Evolutionary conservation across 2,329 filamentous ascomycete species (phyloP).

Genomic region (Xylariomycetidae sp.): DNA sequence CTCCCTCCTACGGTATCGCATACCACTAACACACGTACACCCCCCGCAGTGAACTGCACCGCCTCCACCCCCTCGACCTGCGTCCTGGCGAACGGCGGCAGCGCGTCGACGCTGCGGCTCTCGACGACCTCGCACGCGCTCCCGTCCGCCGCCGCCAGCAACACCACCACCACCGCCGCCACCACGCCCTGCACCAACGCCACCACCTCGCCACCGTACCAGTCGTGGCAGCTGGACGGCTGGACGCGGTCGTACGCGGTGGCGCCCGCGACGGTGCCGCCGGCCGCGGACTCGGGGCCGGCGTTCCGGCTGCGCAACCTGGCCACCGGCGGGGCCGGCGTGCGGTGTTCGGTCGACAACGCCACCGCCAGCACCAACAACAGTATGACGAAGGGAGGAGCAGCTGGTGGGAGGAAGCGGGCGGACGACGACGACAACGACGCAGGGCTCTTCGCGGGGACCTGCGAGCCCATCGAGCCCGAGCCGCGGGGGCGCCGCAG

Average conservation of each 20-base stretch:
- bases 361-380: not conserved
- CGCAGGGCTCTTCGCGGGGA: constrained; percentile 17
- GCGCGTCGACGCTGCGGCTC: not conserved
- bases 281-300: constrained; percentile 22
- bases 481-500: too few species aligned
- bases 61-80: constrained; percentile 20
- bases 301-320: constrained; percentile 25
- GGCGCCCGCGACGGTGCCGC: constrained; percentile 14
- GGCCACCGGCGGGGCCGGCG: constrained; percentile 19
- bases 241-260: constrained; percentile 25
- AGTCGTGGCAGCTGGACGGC: constrained; percentile 28
- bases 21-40: too few species aligned
- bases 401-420: too few species aligned
- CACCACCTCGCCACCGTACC: constrained; percentile 15
- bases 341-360: constrained; percentile 19
- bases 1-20: too few species aligned
- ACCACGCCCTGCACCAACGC: constrained; percentile 17
- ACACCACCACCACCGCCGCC: constrained; percentile 6
- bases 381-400: too few species aligned
- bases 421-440: too few species aligned
- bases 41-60: too few species aligned
- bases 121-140: not conserved
- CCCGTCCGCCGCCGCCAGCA: too few species aligned
- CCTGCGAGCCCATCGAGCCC: constrained; percentile 14
- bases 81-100: constrained; percentile 9